Evolutionary conservation across 768 basidiomycete genomes (phyloP).

Genomic region (Obba rivulosa): DNA sequence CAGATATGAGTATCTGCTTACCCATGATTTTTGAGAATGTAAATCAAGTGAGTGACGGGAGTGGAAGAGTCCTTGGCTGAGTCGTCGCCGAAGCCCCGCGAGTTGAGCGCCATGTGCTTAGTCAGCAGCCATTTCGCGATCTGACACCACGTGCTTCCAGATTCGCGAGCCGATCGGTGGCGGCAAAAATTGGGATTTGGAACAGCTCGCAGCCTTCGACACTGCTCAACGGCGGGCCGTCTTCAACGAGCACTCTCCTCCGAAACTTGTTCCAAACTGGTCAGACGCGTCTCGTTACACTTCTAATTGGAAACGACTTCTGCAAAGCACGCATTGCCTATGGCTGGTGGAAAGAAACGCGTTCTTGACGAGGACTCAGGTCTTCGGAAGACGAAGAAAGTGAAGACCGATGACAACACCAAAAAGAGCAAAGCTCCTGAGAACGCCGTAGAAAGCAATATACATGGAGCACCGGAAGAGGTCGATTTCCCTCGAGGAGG

Average conservation of each 20-base stretch:
- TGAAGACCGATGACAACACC: slow-evolving; percentile 37
- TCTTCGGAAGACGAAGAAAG: slow-evolving; percentile 54
- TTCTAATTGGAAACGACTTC: not conserved
- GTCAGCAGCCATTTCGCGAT: slow-evolving; percentile 6
- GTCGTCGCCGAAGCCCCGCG: too few relatives aligned
- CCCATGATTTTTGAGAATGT: slow-evolving; percentile 7
- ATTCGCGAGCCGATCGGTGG: slow-evolving; percentile 1
- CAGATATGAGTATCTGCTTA: slow-evolving; percentile 11
- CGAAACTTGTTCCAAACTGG: not conserved
- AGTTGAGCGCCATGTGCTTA: slow-evolving; percentile 3
- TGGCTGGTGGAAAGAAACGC: slow-evolving; percentile 56
- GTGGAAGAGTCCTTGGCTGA: slow-evolving; percentile 2
- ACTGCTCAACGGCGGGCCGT: not conserved
- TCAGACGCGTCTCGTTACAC: not conserved
- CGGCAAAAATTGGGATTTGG: slow-evolving; percentile 15
- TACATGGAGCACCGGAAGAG: slow-evolving; percentile 51
- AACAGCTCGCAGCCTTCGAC: not conserved
- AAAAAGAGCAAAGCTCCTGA: slow-evolving; percentile 21
- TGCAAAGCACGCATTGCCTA: slow-evolving; percentile 5
- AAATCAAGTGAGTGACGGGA: not conserved
- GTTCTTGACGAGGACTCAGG: slow-evolving; percentile 46
- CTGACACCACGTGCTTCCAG: too few relatives aligned
- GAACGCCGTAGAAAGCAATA: slow-evolving; percentile 25
- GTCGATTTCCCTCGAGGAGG: slow-evolving; percentile 96
- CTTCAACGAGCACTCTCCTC: not conserved